Base-by-base conservation (phyloP, 495 filamentous ascomycete genomes). In the Monascus purpureus region DNA sequence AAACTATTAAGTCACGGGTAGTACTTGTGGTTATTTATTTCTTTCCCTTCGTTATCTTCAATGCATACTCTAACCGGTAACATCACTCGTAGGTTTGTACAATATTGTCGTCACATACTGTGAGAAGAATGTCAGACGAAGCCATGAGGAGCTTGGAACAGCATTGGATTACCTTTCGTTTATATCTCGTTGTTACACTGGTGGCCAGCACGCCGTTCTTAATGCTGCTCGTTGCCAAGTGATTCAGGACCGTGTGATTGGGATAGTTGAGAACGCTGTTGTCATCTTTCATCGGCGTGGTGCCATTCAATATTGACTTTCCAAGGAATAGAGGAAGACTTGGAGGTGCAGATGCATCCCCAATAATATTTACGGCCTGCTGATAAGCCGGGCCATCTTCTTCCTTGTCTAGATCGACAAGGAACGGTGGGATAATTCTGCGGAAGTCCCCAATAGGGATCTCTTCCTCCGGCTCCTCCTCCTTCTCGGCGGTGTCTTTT, bases 101-200 rank as follows among this genome's bases (percentile, higher is more conserved):
- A 97, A 75, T 42, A 97, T 88, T 0, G 86, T 95, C 7, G 88
- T 97, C 12, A 96, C 82, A 57, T 96, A 95, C 88, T 96, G 47
- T 14, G 16, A 25, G 20, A 33, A 13, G 34, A 29, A 12, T 33
- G 36, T 56, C 32, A 47, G 26, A 6, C 26, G 34, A 23, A 24
- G 11, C 4, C 13, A 13, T 14, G 15, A n/a, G 6, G 34, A 32
- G 9, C 34, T 15, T 17, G 8, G 29, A 13, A 31, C 23, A 13
- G 17, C 2, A 25, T 14, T 16, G 4, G 6, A 18, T 41, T 61
- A 93, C 90, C 77, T 97, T 97, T 52, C 77, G 77, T 64, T 84
- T 88, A 55, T 96, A 96, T 58, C 90, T 70, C 13, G 92, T 97
- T 11, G 90, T 97, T 12, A 84, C 90, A 49, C 85, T 94, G 2